These are phyloP conservation scores for Ceriops decandra DNA, from an alignment of 345 rosid genomes.

Conservation along the genomic window DNA sequence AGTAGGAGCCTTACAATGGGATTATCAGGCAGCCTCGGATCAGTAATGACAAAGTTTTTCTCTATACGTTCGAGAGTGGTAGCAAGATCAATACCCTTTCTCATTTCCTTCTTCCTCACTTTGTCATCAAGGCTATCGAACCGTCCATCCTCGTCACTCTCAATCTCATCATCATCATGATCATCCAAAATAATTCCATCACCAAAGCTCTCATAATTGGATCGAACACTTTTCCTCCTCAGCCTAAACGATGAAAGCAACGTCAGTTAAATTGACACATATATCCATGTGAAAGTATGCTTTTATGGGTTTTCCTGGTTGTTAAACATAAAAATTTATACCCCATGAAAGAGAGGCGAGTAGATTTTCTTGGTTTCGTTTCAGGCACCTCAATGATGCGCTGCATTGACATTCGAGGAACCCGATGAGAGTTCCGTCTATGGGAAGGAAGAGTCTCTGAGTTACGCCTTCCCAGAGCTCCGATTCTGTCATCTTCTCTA, in stretches of 20 bases:
- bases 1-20: slow-evolving; percentile 69
- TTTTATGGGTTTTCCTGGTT: neutral
- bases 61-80: slow-evolving; percentile 98
- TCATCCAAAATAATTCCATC: slow-evolving; percentile 30
- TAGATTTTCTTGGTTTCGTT: slow-evolving; percentile 55
- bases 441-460: slow-evolving; percentile 50
- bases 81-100: slow-evolving; percentile 96
- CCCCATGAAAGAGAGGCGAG: slow-evolving; percentile 85
- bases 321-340: slow-evolving; percentile 9
- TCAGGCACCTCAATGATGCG: slow-evolving; percentile 70
- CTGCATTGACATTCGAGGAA: slow-evolving; percentile 54
- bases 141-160: slow-evolving; percentile 54
- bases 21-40: slow-evolving; percentile 96
- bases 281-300: neutral
- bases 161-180: slow-evolving; percentile 35
- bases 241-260: slow-evolving; percentile 33
- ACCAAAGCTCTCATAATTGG: slow-evolving; percentile 40
- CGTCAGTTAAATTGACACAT: no score
- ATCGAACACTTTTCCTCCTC: slow-evolving; percentile 41
- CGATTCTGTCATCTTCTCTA: slow-evolving; percentile 29
- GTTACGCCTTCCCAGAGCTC: slow-evolving; percentile 45
- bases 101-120: slow-evolving; percentile 88
- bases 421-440: slow-evolving; percentile 46
- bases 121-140: slow-evolving; percentile 75
- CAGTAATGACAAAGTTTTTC: slow-evolving; percentile 96